Conservation (phyloP, 371 early-diverging fungal genomes). For the Lichtheimia hyalospora region DNA sequence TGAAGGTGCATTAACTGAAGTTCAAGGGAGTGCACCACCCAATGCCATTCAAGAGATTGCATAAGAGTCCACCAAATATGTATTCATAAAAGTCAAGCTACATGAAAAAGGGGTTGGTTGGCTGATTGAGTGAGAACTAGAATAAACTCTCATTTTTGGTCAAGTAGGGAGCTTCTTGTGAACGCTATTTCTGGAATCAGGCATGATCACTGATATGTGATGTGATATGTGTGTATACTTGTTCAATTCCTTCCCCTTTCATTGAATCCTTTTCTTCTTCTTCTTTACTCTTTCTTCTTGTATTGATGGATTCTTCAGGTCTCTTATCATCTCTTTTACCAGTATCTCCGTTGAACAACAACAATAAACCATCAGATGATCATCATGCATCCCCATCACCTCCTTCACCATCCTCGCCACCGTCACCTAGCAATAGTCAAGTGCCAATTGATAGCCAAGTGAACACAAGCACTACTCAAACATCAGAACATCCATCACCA, state of each 20-base stretch:
- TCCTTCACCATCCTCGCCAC: background rate
- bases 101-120: background rate
- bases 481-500: background rate
- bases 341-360: background rate
- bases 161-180: background rate
- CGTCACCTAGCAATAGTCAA: background rate
- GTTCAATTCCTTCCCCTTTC: background rate
- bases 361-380: background rate
- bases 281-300: background rate
- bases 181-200: background rate
- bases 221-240: no score
- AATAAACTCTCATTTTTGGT: background rate
- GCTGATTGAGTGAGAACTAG: background rate
- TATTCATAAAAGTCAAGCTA: background rate
- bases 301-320: no score
- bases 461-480: background rate
- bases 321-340: no score
- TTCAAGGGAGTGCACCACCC: slow-evolving; percentile 55
- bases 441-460: background rate
- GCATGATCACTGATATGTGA: background rate
- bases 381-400: slow-evolving; percentile 1
- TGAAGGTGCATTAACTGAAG: slow-evolving; percentile 60
- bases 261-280: background rate
- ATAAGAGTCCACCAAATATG: no score
- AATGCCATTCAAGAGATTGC: slow-evolving; percentile 35